These are phyloP conservation scores for Sordaria brevicollis DNA, from an alignment of 495 filamentous ascomycete species.

Conservation along the genomic window DNA sequence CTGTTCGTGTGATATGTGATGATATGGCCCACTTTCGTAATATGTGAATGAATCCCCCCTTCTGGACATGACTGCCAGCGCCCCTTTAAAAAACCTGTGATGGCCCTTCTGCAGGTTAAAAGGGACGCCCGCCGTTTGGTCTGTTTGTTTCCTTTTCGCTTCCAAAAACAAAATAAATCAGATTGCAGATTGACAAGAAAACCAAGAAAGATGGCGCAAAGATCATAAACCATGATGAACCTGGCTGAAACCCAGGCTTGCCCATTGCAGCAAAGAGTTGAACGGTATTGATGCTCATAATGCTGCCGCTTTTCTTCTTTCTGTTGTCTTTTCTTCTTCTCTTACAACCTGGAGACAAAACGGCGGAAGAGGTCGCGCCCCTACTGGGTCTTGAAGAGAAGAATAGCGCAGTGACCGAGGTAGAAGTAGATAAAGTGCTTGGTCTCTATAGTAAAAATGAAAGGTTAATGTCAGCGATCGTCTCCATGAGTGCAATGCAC, in stretches of 20 bases:
- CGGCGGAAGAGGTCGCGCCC: conserved; percentile 15
- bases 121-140: not conserved
- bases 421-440: conserved; percentile 99
- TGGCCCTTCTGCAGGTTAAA: not conserved
- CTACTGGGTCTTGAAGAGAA: conserved; percentile 98
- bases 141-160: not conserved
- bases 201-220: not conserved
- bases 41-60: not conserved
- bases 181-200: not conserved
- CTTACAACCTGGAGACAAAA: conserved; percentile 16
- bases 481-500: not conserved
- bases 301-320: not conserved
- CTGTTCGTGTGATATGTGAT: not conserved
- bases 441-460: conserved; percentile 52
- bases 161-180: not conserved
- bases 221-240: not conserved
- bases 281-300: not conserved
- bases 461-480: not conserved
- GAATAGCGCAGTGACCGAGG: conserved; percentile 93
- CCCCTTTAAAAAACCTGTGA: not conserved
- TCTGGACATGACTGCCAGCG: not conserved
- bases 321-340: not conserved
- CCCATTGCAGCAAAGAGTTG: not conserved
- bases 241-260: not conserved
- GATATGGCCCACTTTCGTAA: not conserved